Evolutionary conservation across 768 basidiomycete genomes (phyloP).

Genomic region (Lepiota subincarnata): DNA sequence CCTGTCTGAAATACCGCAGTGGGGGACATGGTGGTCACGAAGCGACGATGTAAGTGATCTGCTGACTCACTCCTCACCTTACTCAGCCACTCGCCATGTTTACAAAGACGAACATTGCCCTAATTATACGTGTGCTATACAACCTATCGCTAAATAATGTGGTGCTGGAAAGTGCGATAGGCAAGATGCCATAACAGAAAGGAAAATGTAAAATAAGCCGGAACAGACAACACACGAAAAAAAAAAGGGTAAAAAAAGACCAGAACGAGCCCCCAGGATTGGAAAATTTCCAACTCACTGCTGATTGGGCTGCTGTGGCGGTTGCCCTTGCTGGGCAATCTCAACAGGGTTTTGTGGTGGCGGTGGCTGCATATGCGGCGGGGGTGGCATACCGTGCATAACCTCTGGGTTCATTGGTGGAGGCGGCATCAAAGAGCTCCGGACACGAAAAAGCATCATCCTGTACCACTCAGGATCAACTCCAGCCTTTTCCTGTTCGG

Average conservation of each 20-base stretch:
- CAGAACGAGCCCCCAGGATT: slow-evolving; percentile 1
- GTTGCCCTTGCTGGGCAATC: slow-evolving; percentile 31
- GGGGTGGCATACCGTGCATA: slow-evolving; percentile 41
- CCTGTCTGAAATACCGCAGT: slow-evolving; percentile 42
- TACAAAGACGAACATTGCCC: background rate
- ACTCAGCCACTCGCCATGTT: background rate
- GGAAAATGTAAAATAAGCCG: background rate
- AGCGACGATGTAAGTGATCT: background rate
- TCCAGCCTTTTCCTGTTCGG: slow-evolving; percentile 78
- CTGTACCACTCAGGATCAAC: slow-evolving; percentile 82
- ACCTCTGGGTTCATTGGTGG: slow-evolving; percentile 49
- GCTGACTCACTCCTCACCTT: slow-evolving; percentile 7
- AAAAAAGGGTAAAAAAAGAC: background rate
- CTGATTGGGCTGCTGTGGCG: slow-evolving; percentile 25
- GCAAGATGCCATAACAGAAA: slow-evolving; percentile 4
- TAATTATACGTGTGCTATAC: slow-evolving; percentile 10
- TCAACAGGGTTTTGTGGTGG: slow-evolving; percentile 36
- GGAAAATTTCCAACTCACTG: slow-evolving; percentile 20
- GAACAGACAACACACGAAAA: background rate
- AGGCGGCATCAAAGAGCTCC: slow-evolving; percentile 63
- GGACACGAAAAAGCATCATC: slow-evolving; percentile 80
- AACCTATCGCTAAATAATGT: background rate
- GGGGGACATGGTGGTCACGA: slow-evolving; percentile 50
- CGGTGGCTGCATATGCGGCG: slow-evolving; percentile 34
- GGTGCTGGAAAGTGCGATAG: slow-evolving; percentile 1